These are phyloP conservation scores for Magnusiomyces fungicola DNA, from an alignment of 1,139 yeast genomes.

Conservation along the genomic window DNA sequence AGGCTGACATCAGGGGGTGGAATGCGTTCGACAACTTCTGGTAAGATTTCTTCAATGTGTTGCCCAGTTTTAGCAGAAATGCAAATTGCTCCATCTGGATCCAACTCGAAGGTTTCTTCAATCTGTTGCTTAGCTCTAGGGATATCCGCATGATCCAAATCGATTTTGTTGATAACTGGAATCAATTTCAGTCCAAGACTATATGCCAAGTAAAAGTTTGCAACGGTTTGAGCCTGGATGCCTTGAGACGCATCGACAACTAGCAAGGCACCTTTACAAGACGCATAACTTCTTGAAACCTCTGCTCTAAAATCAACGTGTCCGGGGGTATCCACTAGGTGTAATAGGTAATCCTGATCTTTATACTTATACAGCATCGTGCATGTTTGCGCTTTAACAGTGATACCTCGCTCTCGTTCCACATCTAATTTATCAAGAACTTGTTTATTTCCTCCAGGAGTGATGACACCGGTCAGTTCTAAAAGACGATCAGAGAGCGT, in stretches of 20 bases:
- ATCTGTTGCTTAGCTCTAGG: slow-evolving; percentile 77
- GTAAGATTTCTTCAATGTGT: slow-evolving; percentile 68
- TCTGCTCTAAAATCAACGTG: slow-evolving; percentile 96
- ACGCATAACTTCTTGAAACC: slow-evolving; percentile 87
- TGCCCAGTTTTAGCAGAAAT: slow-evolving; percentile 91
- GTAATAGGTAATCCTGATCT: slow-evolving; percentile 68
- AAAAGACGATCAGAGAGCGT: slow-evolving; percentile 81
- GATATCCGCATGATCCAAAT: slow-evolving; percentile 81
- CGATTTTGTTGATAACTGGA: slow-evolving; percentile 90
- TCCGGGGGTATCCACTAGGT: slow-evolving; percentile 95
- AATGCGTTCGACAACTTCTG: slow-evolving; percentile 68
- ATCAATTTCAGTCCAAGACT: slow-evolving; percentile 73
- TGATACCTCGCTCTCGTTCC: slow-evolving; percentile 91
- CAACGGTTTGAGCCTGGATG: slow-evolving; percentile 95
- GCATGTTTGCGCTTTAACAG: slow-evolving; percentile 95
- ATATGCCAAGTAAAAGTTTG: slow-evolving; percentile 85
- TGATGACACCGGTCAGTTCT: slow-evolving; percentile 83
- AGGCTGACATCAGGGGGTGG: slow-evolving; percentile 62
- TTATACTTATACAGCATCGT: slow-evolving; percentile 79
- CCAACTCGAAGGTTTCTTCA: slow-evolving; percentile 73
- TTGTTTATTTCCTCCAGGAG: slow-evolving; percentile 69
- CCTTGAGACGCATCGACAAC: slow-evolving; percentile 95
- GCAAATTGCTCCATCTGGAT: slow-evolving; percentile 64
- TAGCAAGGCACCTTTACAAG: slow-evolving; percentile 90
- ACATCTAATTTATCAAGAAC: slow-evolving; percentile 90